Base-by-base conservation (phyloP, 192 early-diverging fungal species). In the Coemansia guatemalensis region DNA sequence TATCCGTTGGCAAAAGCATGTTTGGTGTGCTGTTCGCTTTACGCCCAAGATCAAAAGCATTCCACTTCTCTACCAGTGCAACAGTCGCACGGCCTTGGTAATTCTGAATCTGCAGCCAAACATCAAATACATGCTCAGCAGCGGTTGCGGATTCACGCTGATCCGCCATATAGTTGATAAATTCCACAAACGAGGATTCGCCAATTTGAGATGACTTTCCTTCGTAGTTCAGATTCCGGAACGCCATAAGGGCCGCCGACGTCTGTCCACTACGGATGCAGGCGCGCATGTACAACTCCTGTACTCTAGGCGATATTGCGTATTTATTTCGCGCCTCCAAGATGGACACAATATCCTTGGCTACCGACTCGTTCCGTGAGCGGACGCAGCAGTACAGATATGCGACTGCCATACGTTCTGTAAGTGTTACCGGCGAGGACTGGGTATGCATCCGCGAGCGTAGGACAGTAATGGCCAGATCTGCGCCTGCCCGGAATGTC, bases 201-300 rank as follows among this genome's bases (percentile, higher is more conserved):
- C 32, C 23, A 1, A 64, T 32, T 52, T 33, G 49, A 4, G 58
- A 39, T 1, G 44, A 24, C 0, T 25, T 23, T 4, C 52, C 8
- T 18, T n/a, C 61, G 49, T 74, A 80, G 51, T 30, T 62, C n/a
- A 81, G 72, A 0, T 57, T 50, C 11, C 60, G 60, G 44, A 74
- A 71, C 1, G 68, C 5, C 1, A 33, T 17, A 62, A 74, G 56
- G 7, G 65, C 78, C 33, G 44, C 25, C 20, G 29, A 2, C 9
- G 51, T 24, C 5, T 58, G 61, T 7, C 72, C 72, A 33, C 48
- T 20, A 8, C 44, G 54, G 12, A 71, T 24, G 32, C 54, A 62
- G 23, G 62, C 69, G 33, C 78, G 78, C 78, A 81, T 67, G 22
- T 54, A 50, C 8, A 81, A 69, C 78, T 81, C 78, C 21, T 50